Evolutionary conservation across 352 stramenopile genomes (phyloP), one percentile per base, ranked within the genome.

Genomic region (Globisporangium nagaii): DNA sequence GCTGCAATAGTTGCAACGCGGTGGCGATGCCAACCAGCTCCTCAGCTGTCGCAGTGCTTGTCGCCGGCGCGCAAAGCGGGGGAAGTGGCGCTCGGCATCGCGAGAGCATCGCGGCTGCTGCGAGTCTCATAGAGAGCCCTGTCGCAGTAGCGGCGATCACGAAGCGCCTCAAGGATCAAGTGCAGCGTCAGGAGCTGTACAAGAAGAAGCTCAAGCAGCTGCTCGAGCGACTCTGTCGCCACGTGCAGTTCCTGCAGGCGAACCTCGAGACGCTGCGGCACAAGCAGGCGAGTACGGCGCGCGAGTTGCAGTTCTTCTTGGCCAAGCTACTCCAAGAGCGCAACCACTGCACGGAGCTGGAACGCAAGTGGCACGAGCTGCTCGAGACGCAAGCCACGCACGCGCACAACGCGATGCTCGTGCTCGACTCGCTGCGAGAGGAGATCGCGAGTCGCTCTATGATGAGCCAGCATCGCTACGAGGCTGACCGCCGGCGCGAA

Each of bases 161-260:
- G 0, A 45, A 50, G 1, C 45, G 39, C 27, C 58, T 86, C 28
- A 68, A 78, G 57, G 53, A 80, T 15, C 58, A 88, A 36, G 67
- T 79, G 20, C 64, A 58, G 2, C 72, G 65, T 19, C 66, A 75
- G 32, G 73, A 80, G 6, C 55, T 63, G 17, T 88, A 86, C 71
- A 81, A 79, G 49, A 82, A 83, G 62, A 68, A 68, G 30, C 53
- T 88, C 12, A 57, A 58, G 2, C 60, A 65, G n/a, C 68, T 86
- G 60, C 60, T 75, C 20, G 71, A 80, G 2, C 71, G 75, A 4
- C 45, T 85, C 3, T 27, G 52, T 12, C 65, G 67, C 15, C 62
- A 79, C 24, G 45, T 69, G 3, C 63, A 73, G 4, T 73, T 75
- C n/a, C 27, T 73, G 0, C 52, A 64, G 8, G 76, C 76, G 13